A percentile compares a stretch with the other conserved stretches of the same genome.
phyloP scores from a whole-genome alignment of 1,284 basidiomycete species.

The Coniophora puteana region DNA sequence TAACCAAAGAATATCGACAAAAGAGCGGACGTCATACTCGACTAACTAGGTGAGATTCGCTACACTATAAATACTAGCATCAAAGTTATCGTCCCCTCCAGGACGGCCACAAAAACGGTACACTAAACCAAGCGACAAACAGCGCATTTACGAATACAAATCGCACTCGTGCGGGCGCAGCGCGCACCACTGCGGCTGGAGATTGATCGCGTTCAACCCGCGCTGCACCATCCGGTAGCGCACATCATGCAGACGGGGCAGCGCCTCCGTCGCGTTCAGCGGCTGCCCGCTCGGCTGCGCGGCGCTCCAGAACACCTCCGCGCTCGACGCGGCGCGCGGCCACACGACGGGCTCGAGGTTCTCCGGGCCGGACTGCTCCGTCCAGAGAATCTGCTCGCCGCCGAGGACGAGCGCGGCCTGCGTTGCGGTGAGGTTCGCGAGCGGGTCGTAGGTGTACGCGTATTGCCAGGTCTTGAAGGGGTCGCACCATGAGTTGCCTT shows the following conservation, averaged over 20 bases:
- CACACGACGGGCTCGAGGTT: constrained; percentile 74
- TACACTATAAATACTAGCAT: too few relatives aligned
- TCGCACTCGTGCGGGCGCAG: constrained; percentile 63
- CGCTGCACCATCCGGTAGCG: constrained; percentile 65
- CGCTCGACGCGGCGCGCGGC: constrained; percentile 77
- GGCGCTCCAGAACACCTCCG: constrained; percentile 84
- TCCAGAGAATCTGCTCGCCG: constrained; percentile 77
- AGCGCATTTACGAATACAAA: constrained; percentile 29
- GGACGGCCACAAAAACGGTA: too few relatives aligned
- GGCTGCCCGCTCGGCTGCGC: constrained; percentile 18
- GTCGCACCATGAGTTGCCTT: constrained; percentile 58
- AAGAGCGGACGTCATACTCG: too few relatives aligned
- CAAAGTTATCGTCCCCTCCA: too few relatives aligned
- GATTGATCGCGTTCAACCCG: constrained; percentile 62
- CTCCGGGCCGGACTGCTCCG: constrained; percentile 68
- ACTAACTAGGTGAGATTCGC: too few relatives aligned
- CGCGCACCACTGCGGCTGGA: constrained; percentile 85
- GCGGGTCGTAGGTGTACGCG: constrained; percentile 74
- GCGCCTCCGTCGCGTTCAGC: constrained; percentile 51
- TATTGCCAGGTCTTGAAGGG: constrained; percentile 77
- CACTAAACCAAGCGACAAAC: too few relatives aligned
- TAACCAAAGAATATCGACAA: too few relatives aligned
- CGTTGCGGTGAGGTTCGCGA: constrained; percentile 46
- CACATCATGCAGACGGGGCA: constrained; percentile 75
- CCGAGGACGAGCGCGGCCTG: constrained; percentile 61